phyloP scores from a whole-genome alignment of 2,329 filamentous ascomycete genomes.

The Nemania sp. region DNA sequence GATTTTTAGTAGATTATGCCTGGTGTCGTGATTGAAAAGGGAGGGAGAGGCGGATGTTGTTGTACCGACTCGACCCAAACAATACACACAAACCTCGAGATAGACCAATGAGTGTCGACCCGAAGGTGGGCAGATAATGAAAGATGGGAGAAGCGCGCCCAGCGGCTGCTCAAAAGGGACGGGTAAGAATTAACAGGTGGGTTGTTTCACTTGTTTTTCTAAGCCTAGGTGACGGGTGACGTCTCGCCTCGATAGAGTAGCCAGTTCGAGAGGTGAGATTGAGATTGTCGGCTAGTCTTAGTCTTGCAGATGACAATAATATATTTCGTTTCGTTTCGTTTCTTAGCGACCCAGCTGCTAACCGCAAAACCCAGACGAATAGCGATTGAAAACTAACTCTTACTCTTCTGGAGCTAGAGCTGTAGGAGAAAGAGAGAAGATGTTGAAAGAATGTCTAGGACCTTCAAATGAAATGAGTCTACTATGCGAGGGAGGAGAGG shows the following conservation, averaged over 20 bases:
- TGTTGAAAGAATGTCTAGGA: slow-evolving; percentile 36
- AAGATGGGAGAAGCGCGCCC: slow-evolving; percentile 29
- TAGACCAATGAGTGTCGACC: slow-evolving; percentile 9
- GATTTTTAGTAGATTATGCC: slow-evolving; percentile 7
- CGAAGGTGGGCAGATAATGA: slow-evolving; percentile 11
- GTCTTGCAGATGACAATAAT: slow-evolving; percentile 33
- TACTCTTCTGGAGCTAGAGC: slow-evolving; percentile 32
- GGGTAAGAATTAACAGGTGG: slow-evolving; percentile 7
- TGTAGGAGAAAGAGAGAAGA: slow-evolving; percentile 4
- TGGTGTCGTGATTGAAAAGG: slow-evolving; percentile 15
- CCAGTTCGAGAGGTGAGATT: slow-evolving; percentile 24
- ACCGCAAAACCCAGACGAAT: slow-evolving; percentile 7
- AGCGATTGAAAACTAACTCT: slow-evolving; percentile 22
- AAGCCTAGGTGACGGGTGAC: background rate
- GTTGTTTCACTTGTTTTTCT: background rate
- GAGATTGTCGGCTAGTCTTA: slow-evolving; percentile 27
- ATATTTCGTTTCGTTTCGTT: slow-evolving; percentile 22
- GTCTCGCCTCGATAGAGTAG: slow-evolving; percentile 19
- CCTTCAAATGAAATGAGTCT: slow-evolving; percentile 24
- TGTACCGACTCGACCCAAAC: slow-evolving; percentile 7
- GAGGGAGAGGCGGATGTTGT: slow-evolving; percentile 15
- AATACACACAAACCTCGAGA: background rate
- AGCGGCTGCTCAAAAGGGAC: slow-evolving; percentile 27
- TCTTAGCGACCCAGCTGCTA: slow-evolving; percentile 28
- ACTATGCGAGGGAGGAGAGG: slow-evolving; percentile 18